Conservation (phyloP, 345 rosid species). For the Camelina laxa region DNA sequence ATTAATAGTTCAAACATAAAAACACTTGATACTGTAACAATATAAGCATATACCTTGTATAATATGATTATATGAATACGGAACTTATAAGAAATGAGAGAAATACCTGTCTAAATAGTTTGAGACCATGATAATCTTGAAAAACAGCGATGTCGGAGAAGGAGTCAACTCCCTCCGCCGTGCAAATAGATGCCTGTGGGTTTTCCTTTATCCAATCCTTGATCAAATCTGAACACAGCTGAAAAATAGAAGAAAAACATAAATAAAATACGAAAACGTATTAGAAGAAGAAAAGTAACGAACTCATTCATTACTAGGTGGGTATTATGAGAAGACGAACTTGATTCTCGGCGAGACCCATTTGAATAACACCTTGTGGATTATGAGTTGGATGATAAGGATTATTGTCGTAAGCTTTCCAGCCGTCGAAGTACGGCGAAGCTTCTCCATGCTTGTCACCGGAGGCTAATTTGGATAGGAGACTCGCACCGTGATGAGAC, state of each 20-base stretch:
- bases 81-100: neutral
- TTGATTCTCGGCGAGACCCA: conserved; percentile 91
- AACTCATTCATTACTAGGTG: neutral
- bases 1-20: neutral
- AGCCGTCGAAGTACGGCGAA: conserved; percentile 79
- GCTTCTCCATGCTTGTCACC: conserved; percentile 70
- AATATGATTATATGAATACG: neutral
- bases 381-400: conserved; percentile 62
- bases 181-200: conserved; percentile 81
- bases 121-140: conserved; percentile 86
- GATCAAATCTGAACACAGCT: conserved; percentile 71
- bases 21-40: neutral
- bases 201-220: conserved; percentile 65
- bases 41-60: neutral
- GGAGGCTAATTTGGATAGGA: conserved; percentile 62
- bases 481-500: conserved; percentile 12
- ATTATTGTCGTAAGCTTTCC: conserved; percentile 76
- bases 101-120: conserved; percentile 63
- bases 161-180: conserved; percentile 54
- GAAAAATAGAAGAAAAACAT: conserved; percentile 14
- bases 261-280: neutral
- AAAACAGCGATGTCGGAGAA: conserved; percentile 72
- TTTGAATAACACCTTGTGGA: conserved; percentile 77
- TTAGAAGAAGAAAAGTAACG: neutral
- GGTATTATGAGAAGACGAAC: conserved; percentile 42